phyloP scores from a whole-genome alignment of 192 early-diverging fungal genomes.

The Gamsiella multidivaricata region DNA sequence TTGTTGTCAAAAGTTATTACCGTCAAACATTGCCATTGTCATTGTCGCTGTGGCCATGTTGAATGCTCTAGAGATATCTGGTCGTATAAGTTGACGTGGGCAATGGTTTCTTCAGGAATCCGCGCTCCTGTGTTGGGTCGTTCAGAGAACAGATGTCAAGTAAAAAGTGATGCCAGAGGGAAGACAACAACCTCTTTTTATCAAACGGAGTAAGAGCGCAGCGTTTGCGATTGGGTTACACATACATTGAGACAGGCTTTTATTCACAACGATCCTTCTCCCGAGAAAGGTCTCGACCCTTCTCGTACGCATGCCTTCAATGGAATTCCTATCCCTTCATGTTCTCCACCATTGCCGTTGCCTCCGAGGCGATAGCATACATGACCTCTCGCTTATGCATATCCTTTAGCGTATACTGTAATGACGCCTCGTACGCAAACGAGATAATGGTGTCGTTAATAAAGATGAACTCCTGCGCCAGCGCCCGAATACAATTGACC shows the following conservation, averaged over 20 bases:
- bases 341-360: constrained; percentile 33
- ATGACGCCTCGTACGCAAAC: constrained; percentile 90
- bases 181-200: too few relatives aligned
- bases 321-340: constrained; percentile 29
- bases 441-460: constrained; percentile 93
- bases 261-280: too few relatives aligned
- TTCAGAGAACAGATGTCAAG: too few relatives aligned
- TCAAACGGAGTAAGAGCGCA: not conserved
- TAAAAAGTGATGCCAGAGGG: too few relatives aligned
- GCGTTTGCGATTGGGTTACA: not conserved
- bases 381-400: constrained; percentile 63
- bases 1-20: not conserved
- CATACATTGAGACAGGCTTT: too few relatives aligned
- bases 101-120: too few relatives aligned
- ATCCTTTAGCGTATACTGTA: constrained; percentile 71
- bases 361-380: constrained; percentile 56
- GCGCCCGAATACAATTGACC: constrained; percentile 84
- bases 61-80: not conserved
- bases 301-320: too few relatives aligned
- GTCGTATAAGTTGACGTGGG: too few relatives aligned
- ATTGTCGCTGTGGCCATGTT: constrained; percentile 26
- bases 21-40: constrained; percentile 18
- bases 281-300: too few relatives aligned
- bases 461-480: constrained; percentile 80
- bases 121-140: too few relatives aligned